Base-by-base conservation (phyloP, 495 filamentous ascomycete species). In the Penicillium tannophilum region DNA sequence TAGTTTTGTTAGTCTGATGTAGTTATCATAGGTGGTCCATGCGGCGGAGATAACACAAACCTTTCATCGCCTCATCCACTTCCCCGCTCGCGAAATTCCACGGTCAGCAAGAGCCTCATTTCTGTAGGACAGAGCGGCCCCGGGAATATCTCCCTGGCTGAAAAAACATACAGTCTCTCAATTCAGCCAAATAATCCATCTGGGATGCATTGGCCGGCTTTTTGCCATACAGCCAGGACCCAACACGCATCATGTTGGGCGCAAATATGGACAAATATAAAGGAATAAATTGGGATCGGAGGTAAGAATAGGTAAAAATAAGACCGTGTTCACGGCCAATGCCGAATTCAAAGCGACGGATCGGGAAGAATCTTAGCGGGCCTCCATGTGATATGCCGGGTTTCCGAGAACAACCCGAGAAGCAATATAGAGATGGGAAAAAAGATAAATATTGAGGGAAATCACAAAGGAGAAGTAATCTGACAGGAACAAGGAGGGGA, bases 31-130 rank as follows among this genome's bases (percentile, higher is more conserved):
- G 39, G 45, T 52, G 48, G 50, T 52, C 8, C 28, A 31, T 3
- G 45, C 54, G 41, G 28, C 2, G 28, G 42, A 30, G 48, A 52
- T 51, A 28, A 28, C 28, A 52, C 76, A 42, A 61, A 86, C 85
- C 82, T 71, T 72, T 73, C 79, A 90, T 78, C 36, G 87, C 86
- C 65, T 88, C 77, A 60, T 86, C 80, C 62, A 90, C 87, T 89
- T 48, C 42, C 44, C 52, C 56, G 47, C 46, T 56, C 59, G 46
- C 47, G 45, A 48, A 36, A 43, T 30, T 50, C 17, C 52, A n/a
- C 54, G 20, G 66, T 63, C 52, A 69, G 63, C 41, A 24, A 55
- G 42, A 47, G 39, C 39, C 39, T 54, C 52, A 54, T 54, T 28
- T n/a, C n/a, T 31, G 36, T 44, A 41, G 28, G 24, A 49, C 46